Evolutionary conservation across 495 filamentous ascomycete species (phyloP).

Genomic region (Aspergillus ellipticus): DNA sequence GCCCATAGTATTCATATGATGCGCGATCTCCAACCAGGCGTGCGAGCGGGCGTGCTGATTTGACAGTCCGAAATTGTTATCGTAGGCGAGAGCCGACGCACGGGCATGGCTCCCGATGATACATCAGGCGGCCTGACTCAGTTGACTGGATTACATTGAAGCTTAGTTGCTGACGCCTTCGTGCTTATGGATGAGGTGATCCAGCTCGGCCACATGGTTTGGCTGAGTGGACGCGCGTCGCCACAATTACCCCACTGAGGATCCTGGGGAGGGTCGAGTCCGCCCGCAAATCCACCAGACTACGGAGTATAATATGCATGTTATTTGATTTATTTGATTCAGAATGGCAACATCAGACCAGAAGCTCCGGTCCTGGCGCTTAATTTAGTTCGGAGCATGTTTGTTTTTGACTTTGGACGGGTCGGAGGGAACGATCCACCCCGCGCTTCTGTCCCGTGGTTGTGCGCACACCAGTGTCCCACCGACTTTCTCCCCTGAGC

Average conservation of each 20-base stretch:
- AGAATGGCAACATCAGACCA: no score
- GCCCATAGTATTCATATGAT: neutral
- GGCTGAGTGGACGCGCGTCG: neutral
- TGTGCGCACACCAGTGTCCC: no score
- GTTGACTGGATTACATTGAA: neutral
- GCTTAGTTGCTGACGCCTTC: neutral
- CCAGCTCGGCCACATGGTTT: neutral
- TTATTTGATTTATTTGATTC: no score
- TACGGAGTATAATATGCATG: neutral
- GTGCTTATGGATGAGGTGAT: neutral
- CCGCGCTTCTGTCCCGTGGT: no score
- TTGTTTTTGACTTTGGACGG: no score
- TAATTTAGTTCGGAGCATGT: no score
- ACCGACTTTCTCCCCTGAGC: no score
- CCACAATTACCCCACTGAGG: neutral
- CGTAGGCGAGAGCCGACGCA: neutral
- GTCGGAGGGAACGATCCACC: no score
- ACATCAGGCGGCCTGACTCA: neutral
- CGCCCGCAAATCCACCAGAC: neutral
- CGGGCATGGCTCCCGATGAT: neutral
- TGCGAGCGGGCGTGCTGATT: neutral
- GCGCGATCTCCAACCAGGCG: neutral
- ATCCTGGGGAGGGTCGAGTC: neutral
- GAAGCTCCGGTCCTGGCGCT: no score
- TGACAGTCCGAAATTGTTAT: neutral